Evolutionary conservation across 192 early-diverging fungal genomes (phyloP), one percentile per base, ranked within the genome.

Genomic region (Gonapodya prolifera): DNA sequence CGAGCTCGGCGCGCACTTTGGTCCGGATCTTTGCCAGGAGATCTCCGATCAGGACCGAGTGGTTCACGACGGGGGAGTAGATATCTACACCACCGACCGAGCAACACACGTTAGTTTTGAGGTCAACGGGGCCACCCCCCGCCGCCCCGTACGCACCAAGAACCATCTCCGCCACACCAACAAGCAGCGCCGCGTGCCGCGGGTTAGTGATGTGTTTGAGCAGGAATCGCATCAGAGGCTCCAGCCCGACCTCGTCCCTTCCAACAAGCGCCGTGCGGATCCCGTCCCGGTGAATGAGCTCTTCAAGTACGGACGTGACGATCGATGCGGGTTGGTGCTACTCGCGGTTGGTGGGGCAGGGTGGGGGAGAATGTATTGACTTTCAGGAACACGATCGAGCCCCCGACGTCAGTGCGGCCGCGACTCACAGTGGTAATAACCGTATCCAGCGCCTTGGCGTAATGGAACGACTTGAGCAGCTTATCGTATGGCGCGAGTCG

Each of bases 371-470:
- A 28, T 77, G 2, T 34, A 61, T 34, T 74, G 2, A 28, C 29
- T 29, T 81, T n/a, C 31, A 77, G 1, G 33, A n/a, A n/a, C 29
- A 75, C 23, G 33, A 13, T 30, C 77, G 16, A 8, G n/a, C 34
- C 45, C 1, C 31, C 31, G 34, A 1, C 69, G 32, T 35, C 45
- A 34, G 35, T 28, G n/a, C n/a, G 30, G 33, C 16, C 17, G 71
- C 36, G 81, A 75, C 83, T 86, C 80, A 88, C 90, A 35, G 86
- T 88, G 34, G 86, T 84, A 77, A 98, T 78, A 69, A 91, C 91
- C 2, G 91, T 89, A 82, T 99, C 95, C 30, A 99, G 83, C 17
- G 97, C 97, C 45, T 95, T 92, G 23, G 86, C 87, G 79, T 95
- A 96, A 78, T 95, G 87, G 84, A 98, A 99, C 36, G 82, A 85